Conservation (phyloP, 2,329 filamentous ascomycete genomes). For the Trichophyton verrucosum region DNA sequence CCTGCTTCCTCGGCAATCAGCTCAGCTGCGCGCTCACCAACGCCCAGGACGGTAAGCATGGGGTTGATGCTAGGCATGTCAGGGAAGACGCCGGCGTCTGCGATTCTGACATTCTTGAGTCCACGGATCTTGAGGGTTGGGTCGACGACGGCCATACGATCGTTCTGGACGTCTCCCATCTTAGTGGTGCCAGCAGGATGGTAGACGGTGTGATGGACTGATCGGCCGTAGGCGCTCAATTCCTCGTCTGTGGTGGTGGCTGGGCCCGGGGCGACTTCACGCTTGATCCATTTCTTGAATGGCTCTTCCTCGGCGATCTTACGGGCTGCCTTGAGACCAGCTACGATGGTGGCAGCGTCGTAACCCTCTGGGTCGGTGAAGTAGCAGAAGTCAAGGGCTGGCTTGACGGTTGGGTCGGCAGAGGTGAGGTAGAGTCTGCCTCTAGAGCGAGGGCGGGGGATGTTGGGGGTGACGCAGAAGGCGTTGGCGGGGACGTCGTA, state of each 20-base stretch:
- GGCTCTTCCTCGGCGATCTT: slow-evolving; percentile 61
- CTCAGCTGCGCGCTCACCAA: slow-evolving; percentile 76
- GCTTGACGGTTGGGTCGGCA: slow-evolving; percentile 62
- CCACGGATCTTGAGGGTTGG: slow-evolving; percentile 58
- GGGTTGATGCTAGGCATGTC: slow-evolving; percentile 79
- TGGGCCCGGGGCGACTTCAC: slow-evolving; percentile 67
- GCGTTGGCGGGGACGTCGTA: slow-evolving; percentile 60
- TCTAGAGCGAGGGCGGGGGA: slow-evolving; percentile 66
- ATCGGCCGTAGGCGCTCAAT: slow-evolving; percentile 67
- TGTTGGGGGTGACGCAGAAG: slow-evolving; percentile 91
- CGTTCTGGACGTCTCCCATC: slow-evolving; percentile 63
- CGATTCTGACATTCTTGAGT: slow-evolving; percentile 61
- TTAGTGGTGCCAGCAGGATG: slow-evolving; percentile 81
- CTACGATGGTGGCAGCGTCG: slow-evolving; percentile 68
- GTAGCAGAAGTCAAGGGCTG: slow-evolving; percentile 76
- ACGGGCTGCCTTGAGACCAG: slow-evolving; percentile 64
- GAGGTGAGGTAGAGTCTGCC: slow-evolving; percentile 68
- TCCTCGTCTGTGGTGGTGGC: slow-evolving; percentile 64
- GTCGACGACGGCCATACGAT: slow-evolving; percentile 70
- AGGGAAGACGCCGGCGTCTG: slow-evolving; percentile 79
- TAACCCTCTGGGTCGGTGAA: slow-evolving; percentile 79
- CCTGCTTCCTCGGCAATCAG: slow-evolving; percentile 63
- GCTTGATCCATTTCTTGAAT: slow-evolving; percentile 73
- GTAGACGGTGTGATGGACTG: slow-evolving; percentile 77
- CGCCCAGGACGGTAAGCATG: slow-evolving; percentile 75